Conservation (phyloP, 306 rosid species). For the Crataegus laevigata region DNA sequence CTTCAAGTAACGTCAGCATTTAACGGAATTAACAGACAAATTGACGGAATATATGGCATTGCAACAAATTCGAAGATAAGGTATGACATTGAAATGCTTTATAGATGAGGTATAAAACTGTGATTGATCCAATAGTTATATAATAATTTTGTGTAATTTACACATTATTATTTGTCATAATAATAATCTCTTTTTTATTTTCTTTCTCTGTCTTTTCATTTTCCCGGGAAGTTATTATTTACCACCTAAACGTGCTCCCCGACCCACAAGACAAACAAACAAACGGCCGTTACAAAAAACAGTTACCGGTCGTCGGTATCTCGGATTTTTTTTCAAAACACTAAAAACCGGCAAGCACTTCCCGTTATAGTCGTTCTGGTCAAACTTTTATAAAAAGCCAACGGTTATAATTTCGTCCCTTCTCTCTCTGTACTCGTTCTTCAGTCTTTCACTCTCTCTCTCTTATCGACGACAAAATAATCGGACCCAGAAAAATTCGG, state of each 20-base stretch:
- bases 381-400: slow-evolving; percentile 16
- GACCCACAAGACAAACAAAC: background rate
- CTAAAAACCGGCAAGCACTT: background rate
- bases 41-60: too few species aligned
- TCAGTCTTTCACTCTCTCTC: background rate
- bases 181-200: background rate
- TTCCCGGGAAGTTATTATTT: background rate
- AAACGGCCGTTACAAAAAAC: slow-evolving; percentile 8
- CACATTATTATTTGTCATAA: too few species aligned
- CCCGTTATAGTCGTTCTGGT: slow-evolving; percentile 14
- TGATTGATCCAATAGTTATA: too few species aligned
- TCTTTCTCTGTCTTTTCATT: background rate
- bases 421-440: background rate
- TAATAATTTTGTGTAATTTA: too few species aligned
- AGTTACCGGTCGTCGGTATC: background rate
- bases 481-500: slow-evolving; percentile 26
- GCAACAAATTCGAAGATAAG: too few species aligned
- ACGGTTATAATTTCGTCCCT: slow-evolving; percentile 39
- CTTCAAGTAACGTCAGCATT: too few species aligned
- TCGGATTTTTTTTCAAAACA: background rate
- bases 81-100: too few species aligned
- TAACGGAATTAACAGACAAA: too few species aligned
- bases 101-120: too few species aligned
- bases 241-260: background rate
- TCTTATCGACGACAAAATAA: slow-evolving; percentile 3